Evolutionary conservation across 495 filamentous ascomycete genomes (phyloP), one percentile per base, ranked within the genome.

Genomic region (Delitschia confertaspora): DNA sequence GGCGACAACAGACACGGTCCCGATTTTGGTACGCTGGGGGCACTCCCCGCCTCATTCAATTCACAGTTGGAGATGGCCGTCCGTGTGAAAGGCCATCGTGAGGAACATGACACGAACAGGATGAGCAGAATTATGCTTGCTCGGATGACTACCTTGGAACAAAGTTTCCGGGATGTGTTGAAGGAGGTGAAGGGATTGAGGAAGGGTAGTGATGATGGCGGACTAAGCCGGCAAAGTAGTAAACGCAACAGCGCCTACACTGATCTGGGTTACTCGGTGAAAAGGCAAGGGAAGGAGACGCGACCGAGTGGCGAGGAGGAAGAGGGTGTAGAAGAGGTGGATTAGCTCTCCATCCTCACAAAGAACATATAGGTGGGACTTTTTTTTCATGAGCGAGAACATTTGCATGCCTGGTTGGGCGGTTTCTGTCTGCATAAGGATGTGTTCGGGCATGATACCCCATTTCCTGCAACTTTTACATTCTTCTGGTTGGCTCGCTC

Each of bases 131-230:
- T 93, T n/a, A 81, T 95, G 61, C 67, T 95, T n/a, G 84, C 85
- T 4, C 71, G 85, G 38, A 94, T 96, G 82, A 88, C 87, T 50
- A 82, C 81, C 22, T 74, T 96, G 6, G 88, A 96, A 60, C 85
- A 88, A 60, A 72, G 79, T 22, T 83, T 96, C 57, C 74, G 79
- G 1, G 85, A 93, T 42, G 76, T 95, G 18, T 72, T 91, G 41
- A 83, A 78, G 42, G 88, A 95, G 64, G 80, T 93, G 49, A 82
- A 83, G 54, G 80, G 79, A 13, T 59, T 79, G 61, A 60, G 72
- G 34, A 60, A 59, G 27, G 61, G 35, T 13, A 53, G 49, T 16
- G 40, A 48, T n/a, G 49, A 42, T 49, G 50, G 29, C 46, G 51
- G 39, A 43, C 45, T 31, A 27, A 49, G 14, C 33, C 47, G 34